Evolutionary conservation across 2,329 filamentous ascomycete genomes (phyloP).

Genomic region (Pyricularia sp.): DNA sequence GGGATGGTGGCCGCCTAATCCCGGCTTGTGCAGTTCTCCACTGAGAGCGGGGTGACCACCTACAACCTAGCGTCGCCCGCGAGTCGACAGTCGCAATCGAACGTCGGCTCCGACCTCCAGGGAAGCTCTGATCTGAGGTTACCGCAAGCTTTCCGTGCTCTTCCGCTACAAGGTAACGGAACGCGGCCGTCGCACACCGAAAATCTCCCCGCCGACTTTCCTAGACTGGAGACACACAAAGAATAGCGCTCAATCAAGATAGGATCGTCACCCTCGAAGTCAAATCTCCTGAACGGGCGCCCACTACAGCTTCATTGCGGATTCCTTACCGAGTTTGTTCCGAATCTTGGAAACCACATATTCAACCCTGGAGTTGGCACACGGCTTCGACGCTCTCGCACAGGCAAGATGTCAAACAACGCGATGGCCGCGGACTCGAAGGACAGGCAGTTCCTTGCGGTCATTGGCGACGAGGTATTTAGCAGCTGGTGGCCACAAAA

Average conservation of each 20-base stretch:
- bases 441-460: slow-evolving; percentile 90
- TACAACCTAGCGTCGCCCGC: not conserved
- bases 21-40: not conserved
- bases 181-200: not conserved
- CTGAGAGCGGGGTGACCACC: not conserved
- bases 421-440: slow-evolving; percentile 44
- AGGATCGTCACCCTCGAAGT: not conserved
- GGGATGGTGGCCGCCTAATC: not conserved
- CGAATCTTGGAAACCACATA: not conserved
- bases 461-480: slow-evolving; percentile 88
- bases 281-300: not conserved
- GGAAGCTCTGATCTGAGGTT: not conserved
- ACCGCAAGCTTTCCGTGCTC: not conserved
- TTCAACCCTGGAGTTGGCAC: not conserved
- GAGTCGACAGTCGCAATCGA: not conserved
- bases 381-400: not conserved
- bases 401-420: slow-evolving; percentile 9
- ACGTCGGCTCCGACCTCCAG: not conserved
- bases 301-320: not conserved
- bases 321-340: not conserved
- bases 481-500: not conserved
- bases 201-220: not conserved
- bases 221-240: not conserved
- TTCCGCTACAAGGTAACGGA: not conserved
- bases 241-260: not conserved